Percentiles rank a stretch among this genome's conserved stretches.
Conservation (phyloP, 2,329 filamentous ascomycete genomes). For the Sporothrix variecibatus region DNA sequence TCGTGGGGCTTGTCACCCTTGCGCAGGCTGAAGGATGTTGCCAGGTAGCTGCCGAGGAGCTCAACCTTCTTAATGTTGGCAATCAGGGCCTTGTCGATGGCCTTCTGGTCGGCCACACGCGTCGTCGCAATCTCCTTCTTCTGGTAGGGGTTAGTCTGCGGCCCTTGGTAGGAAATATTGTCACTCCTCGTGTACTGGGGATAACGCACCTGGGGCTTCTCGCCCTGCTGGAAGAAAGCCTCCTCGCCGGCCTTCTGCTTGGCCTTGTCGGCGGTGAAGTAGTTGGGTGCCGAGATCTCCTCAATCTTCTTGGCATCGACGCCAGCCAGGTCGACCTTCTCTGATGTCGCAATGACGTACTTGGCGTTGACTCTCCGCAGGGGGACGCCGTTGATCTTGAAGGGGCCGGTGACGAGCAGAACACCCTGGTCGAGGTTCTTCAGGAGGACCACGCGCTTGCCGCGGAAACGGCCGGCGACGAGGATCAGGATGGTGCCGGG, state of each 20-base stretch:
- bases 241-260: slow-evolving; percentile 97
- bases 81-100: slow-evolving; percentile 93
- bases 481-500: slow-evolving; percentile 98
- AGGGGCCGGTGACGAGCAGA: slow-evolving; percentile 97
- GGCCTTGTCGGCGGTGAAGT: slow-evolving; percentile 95
- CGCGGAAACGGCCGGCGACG: slow-evolving; percentile 98
- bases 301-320: slow-evolving; percentile 90
- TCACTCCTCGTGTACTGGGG: background rate
- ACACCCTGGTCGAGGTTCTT: slow-evolving; percentile 97
- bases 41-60: slow-evolving; percentile 89
- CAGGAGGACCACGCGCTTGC: slow-evolving; percentile 99
- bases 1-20: slow-evolving; percentile 99
- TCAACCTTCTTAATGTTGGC: slow-evolving; percentile 98
- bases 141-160: slow-evolving; percentile 56
- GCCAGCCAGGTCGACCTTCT: slow-evolving; percentile 80
- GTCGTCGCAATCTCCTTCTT: slow-evolving; percentile 95
- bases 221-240: slow-evolving; percentile 98
- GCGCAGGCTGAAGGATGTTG: slow-evolving; percentile 95
- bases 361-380: slow-evolving; percentile 91
- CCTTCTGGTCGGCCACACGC: slow-evolving; percentile 97
- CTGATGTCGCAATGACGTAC: slow-evolving; percentile 90
- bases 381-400: slow-evolving; percentile 99
- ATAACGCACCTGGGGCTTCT: slow-evolving; percentile 86
- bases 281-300: slow-evolving; percentile 73
- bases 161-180: background rate